Percentiles rank a stretch among this genome's conserved stretches.
Evolutionary conservation across 2,329 filamentous ascomycete genomes (phyloP).

Genomic region (Cercospora sesami): DNA sequence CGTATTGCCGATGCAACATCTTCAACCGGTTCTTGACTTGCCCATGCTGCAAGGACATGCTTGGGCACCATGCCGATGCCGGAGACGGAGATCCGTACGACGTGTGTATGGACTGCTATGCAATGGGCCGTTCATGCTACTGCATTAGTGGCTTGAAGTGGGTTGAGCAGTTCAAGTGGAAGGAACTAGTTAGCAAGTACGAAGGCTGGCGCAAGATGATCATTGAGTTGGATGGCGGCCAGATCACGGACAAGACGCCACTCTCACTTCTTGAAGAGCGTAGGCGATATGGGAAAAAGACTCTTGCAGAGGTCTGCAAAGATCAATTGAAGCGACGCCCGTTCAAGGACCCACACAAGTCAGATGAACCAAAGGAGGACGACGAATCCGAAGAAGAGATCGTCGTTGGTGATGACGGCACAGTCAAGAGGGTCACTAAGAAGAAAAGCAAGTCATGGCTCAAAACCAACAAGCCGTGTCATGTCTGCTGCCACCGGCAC

Average conservation of each 20-base stretch:
- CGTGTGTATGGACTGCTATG: conserved; percentile 96
- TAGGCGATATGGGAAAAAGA: conserved; percentile 68
- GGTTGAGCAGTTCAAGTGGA: conserved; percentile 92
- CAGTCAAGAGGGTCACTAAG: conserved; percentile 65
- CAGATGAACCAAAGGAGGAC: conserved; percentile 46
- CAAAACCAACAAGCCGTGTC: conserved; percentile 62
- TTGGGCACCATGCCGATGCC: conserved; percentile 56
- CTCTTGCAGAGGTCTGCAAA: conserved; percentile 89
- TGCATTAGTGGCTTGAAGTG: conserved; percentile 84
- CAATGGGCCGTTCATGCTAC: conserved; percentile 90
- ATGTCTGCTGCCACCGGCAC: conserved; percentile 79
- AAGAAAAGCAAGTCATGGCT: conserved; percentile 54
- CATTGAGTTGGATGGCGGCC: conserved; percentile 68
- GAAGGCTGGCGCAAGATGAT: conserved; percentile 80
- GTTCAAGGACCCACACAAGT: conserved; percentile 76
- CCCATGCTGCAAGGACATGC: conserved; percentile 71
- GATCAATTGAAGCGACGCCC: conserved; percentile 78
- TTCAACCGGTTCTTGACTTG: conserved; percentile 97
- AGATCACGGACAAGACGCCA: conserved; percentile 62
- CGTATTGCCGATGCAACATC: conserved; percentile 93
- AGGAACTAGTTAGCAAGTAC: conserved; percentile 72
- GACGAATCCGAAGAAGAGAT: conserved; percentile 53
- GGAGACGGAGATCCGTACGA: conserved; percentile 85
- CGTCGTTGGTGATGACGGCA: conserved; percentile 64
- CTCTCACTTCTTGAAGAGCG: conserved; percentile 70